A percentile compares a stretch with the other conserved stretches of the same genome.
phyloP scores from a whole-genome alignment of 495 filamentous ascomycete species.

The Xylaria scruposa region DNA sequence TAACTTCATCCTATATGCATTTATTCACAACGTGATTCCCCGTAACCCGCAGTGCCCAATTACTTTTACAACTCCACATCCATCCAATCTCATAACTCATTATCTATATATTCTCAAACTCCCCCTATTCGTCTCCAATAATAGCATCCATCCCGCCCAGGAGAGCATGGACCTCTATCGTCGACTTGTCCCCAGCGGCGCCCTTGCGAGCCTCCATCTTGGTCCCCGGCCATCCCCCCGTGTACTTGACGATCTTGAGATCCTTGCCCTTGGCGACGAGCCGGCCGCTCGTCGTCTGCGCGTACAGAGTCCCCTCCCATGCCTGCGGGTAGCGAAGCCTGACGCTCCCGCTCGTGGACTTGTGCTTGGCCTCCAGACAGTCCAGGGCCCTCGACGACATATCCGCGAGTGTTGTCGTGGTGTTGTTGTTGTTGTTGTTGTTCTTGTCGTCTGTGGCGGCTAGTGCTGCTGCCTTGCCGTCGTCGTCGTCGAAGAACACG shows the following conservation, averaged over 20 bases:
- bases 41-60: background rate
- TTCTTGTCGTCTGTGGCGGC: background rate
- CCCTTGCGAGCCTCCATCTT: constrained; percentile 49
- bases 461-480: background rate
- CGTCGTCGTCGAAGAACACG: constrained; percentile 38
- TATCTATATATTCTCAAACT: background rate
- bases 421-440: too few relatives aligned
- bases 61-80: background rate
- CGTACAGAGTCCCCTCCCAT: constrained; percentile 50
- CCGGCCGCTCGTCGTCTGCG: constrained; percentile 38
- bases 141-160: constrained; percentile 41
- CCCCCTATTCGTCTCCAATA: constrained; percentile 36
- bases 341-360: constrained; percentile 44
- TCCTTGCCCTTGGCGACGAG: constrained; percentile 42
- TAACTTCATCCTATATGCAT: constrained; percentile 1
- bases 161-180: constrained; percentile 31
- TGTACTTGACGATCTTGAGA: constrained; percentile 40
- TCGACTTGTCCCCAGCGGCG: constrained; percentile 34
- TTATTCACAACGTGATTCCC: background rate
- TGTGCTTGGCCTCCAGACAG: constrained; percentile 40
- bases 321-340: constrained; percentile 42
- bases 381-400: constrained; percentile 27
- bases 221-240: constrained; percentile 41
- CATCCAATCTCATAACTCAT: background rate
- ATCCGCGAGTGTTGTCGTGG: background rate